A percentile compares a stretch with the other conserved stretches of the same genome.
phyloP scores from a whole-genome alignment of 2,329 filamentous ascomycete genomes.

The Hawksworthiomyces lignivorus region DNA sequence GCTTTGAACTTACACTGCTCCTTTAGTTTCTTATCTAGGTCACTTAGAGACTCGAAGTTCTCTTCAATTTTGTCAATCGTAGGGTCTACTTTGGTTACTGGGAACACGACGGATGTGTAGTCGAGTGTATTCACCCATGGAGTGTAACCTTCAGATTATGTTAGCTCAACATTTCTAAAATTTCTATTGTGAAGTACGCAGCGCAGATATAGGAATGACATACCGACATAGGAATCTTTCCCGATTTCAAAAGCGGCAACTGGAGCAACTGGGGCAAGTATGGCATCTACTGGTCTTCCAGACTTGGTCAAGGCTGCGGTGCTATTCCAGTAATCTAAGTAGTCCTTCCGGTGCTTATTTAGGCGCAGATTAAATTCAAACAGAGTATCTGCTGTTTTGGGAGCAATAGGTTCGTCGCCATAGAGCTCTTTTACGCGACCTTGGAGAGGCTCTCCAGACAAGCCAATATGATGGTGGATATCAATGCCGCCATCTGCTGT shows the following conservation, averaged over 20 bases:
- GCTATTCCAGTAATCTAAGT: conserved; percentile 58
- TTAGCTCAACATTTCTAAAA: conserved; percentile 16
- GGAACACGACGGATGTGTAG: conserved; percentile 56
- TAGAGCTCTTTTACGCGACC: conserved; percentile 31
- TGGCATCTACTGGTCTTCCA: conserved; percentile 7
- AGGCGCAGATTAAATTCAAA: conserved; percentile 43
- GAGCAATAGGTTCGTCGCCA: conserved; percentile 20
- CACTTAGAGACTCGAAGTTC: conserved; percentile 2
- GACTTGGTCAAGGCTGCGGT: conserved; percentile 27
- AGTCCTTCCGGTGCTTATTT: conserved; percentile 47
- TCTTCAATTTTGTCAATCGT: background rate
- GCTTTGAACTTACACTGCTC: conserved; percentile 3
- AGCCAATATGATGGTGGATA: conserved; percentile 37
- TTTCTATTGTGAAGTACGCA: too few relatives aligned
- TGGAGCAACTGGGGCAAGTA: conserved; percentile 4
- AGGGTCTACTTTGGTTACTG: conserved; percentile 28
- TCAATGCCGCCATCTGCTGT: conserved; percentile 25
- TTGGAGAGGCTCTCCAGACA: conserved; percentile 47
- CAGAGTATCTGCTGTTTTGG: conserved; percentile 22
- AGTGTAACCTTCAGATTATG: conserved; percentile 56
- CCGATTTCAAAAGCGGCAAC: conserved; percentile 1
- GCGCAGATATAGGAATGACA: too few relatives aligned
- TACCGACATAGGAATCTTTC: background rate
- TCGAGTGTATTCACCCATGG: conserved; percentile 62
- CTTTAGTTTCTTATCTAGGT: conserved; percentile 2